A percentile compares a stretch with the other conserved stretches of the same genome.
These are phyloP conservation scores for Lathyrus aphaca DNA, from an alignment of 306 rosid genomes.

Conservation along the genomic window DNA sequence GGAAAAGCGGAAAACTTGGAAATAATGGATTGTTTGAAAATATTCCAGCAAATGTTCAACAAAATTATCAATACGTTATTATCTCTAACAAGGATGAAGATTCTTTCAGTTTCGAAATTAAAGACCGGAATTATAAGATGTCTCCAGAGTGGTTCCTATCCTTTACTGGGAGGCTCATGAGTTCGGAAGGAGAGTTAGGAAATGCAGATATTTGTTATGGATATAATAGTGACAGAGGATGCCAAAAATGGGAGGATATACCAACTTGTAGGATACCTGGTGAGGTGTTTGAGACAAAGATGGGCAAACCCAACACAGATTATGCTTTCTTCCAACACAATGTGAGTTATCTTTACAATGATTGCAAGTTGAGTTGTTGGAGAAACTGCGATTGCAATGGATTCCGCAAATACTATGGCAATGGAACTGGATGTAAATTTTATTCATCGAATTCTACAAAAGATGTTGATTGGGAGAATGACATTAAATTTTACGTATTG, in stretches of 20 bases:
- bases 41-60: background rate
- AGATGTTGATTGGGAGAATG: background rate
- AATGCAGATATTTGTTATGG: background rate
- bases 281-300: background rate
- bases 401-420: background rate
- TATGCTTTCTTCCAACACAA: rapidly evolving
- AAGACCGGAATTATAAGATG: background rate
- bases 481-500: background rate
- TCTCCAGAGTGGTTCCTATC: background rate
- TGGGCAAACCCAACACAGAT: background rate
- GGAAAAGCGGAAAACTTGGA: slow-evolving; percentile 28
- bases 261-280: slow-evolving; percentile 5
- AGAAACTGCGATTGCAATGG: slow-evolving; percentile 31
- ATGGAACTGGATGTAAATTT: slow-evolving; percentile 17
- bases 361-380: slow-evolving; percentile 36
- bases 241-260: slow-evolving; percentile 2
- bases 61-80: background rate
- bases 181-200: background rate
- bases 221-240: background rate
- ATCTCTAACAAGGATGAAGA: background rate
- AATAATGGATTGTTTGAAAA: background rate
- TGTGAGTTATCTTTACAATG: background rate
- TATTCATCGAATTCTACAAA: background rate
- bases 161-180: background rate
- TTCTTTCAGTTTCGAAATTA: background rate